Evolutionary conservation across 1,284 basidiomycete genomes (phyloP), one percentile per base, ranked within the genome.

Genomic region (Blastosporella zonata): DNA sequence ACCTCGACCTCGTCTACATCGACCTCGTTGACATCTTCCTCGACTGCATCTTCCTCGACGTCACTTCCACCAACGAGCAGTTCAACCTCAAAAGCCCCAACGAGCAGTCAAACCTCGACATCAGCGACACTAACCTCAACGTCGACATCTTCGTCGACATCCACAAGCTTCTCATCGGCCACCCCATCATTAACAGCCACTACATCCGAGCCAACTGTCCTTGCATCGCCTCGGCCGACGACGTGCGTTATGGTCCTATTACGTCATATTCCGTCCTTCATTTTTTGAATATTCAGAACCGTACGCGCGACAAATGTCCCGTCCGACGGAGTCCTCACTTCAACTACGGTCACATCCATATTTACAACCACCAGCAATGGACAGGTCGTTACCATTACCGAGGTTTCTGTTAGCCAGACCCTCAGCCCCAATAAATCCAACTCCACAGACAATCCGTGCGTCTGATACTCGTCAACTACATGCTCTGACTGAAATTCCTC

Each of bases 381-480:
- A 8, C 56, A 59, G 10, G 58, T 73, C 25, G 69, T 73, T 43
- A 82, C 82, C 2, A 68, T 85, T 47, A 88, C 86, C 0, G 70
- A 80, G 57, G 65, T 81, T 20, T 68, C 78, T 29, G 68, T 75
- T 18, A 87, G 87, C 60, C 86, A 85, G 13, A 85, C 84, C 15
- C 72, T 87, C 27, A 75, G 73, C 50, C 67, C 77, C 18, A 69
- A 80, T 54, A 70, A 72, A 34, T 58, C 55, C 27, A 61, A 61
- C 45, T 60, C 65, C 36, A 67, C 63, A 46, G 58, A 66, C 54
- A 67, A 75, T 43, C 68, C 78, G 82, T 84, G 59, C 64, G 77
- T 67, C n/a, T 37, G 13, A 28, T 53, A 31, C 46, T 31, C 5
- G 29, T 12, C 43, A 57, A 51, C 27, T 31, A 13, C 12, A 43